Base-by-base conservation (phyloP, 352 stramenopile species). In the Globisporangium sylvaticum region DNA sequence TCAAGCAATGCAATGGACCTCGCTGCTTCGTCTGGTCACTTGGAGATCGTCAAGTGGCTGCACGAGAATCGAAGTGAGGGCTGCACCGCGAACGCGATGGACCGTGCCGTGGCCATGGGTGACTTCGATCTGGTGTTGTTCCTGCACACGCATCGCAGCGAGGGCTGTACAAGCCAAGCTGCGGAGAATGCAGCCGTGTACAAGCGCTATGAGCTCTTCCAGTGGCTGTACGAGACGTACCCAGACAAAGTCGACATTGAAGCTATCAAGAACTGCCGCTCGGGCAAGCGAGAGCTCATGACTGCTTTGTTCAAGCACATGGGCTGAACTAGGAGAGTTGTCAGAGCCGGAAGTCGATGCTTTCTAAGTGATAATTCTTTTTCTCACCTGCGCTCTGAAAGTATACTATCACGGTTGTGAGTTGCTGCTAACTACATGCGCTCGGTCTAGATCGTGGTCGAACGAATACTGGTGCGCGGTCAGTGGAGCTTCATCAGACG, bases 41-140 rank as follows among this genome's bases (percentile, higher is more conserved):
- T 65, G 9, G 31, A 65, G 18, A 24, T 65, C 1, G 29, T 59
- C 3, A 48, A 52, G 48, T 65, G 31, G 31, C 32, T 50, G 27
- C 20, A 48, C 29, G 31, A 29, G 32, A 61, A 50, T 29, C 29
- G 55, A 29, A 39, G 10, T 3, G 55, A 61, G 18, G 31, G 20
- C 5, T 46, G 55, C 9, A 61, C 14, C 1, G 1, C 31, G 10
- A n/a, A n/a, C 6, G 18, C 31, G 22, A 61, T 29, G 31, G 29
- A 61, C 31, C 22, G 1, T 25, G 34, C 31, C 48, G 6, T 29
- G 8, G 18, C 18, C 1, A 32, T n/a, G 4, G 24, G 44, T 2
- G 4, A 54, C 20, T 64, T 56, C 29, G 24, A 56, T 15, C 24
- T 44, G 18, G 39, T 53, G 4, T 12, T 62, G 34, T 62, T 29